These are phyloP conservation scores for Colletotrichum sp. DNA, from an alignment of 2,329 filamentous ascomycete genomes.

Conservation along the genomic window DNA sequence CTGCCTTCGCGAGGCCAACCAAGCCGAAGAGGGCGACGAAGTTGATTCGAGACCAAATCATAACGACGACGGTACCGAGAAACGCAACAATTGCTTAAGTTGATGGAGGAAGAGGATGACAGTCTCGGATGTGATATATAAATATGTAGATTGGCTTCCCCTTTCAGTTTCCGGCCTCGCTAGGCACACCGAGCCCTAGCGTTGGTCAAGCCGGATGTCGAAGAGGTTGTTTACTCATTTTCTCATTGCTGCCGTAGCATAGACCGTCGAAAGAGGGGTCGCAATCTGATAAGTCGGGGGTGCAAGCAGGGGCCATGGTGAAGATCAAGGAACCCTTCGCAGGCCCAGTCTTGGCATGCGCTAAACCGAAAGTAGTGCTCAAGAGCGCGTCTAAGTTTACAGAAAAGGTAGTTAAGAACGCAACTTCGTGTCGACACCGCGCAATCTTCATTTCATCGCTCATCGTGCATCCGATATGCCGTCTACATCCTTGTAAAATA, in stretches of 20 bases:
- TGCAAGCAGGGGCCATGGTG: not conserved
- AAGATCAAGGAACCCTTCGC: not conserved
- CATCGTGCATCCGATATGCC: not conserved
- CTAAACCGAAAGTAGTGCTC: not conserved
- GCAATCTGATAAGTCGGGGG: not conserved
- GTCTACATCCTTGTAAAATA: not conserved
- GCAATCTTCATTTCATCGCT: not conserved
- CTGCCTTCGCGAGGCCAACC: not conserved
- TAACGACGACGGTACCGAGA: not conserved
- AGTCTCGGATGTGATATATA: not conserved
- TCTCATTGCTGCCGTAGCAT: not conserved
- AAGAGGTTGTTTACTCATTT: not conserved
- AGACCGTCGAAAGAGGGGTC: not conserved
- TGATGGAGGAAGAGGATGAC: not conserved
- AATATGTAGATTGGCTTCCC: not conserved
- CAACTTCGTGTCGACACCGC: not conserved
- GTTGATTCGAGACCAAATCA: not conserved
- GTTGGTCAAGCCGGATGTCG: not conserved
- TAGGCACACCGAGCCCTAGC: rapidly evolving
- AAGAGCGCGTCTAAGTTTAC: not conserved
- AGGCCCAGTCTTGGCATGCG: not conserved
- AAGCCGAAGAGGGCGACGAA: not conserved
- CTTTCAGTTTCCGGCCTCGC: not conserved
- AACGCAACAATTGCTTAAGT: rapidly evolving
- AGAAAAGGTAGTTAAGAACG: not conserved